Percentiles rank a stretch among this genome's conserved stretches.
Conservation (phyloP, 2,329 filamentous ascomycete species). For the Septoria linicola region DNA sequence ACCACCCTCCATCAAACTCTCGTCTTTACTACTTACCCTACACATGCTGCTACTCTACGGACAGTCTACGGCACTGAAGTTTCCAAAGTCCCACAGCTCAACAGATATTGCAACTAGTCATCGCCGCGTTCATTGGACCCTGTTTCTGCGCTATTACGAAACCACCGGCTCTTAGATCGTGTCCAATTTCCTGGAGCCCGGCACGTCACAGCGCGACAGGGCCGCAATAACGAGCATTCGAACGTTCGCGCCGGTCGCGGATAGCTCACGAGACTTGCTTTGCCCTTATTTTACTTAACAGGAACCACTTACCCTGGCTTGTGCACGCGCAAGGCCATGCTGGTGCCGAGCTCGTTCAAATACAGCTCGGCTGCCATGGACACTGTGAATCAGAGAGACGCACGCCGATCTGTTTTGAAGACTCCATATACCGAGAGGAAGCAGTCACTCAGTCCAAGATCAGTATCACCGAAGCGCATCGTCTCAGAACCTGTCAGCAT, state of each 20-base stretch:
- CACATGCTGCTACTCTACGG: neutral
- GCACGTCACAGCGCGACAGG: slow-evolving; percentile 1
- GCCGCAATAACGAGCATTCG: slow-evolving; percentile 1
- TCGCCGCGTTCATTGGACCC: slow-evolving; percentile 1
- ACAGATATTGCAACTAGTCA: neutral
- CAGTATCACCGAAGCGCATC: slow-evolving; percentile 29
- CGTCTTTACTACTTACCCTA: neutral
- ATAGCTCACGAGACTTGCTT: slow-evolving; percentile 17
- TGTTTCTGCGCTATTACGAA: slow-evolving; percentile 12
- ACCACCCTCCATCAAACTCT: neutral
- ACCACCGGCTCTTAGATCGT: slow-evolving; percentile 2
- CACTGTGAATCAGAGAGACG: slow-evolving; percentile 18
- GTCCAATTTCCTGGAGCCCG: slow-evolving; percentile 5
- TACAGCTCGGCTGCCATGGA: slow-evolving; percentile 40
- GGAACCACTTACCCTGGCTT: slow-evolving; percentile 17
- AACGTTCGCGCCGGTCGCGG: slow-evolving; percentile 13
- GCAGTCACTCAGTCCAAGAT: slow-evolving; percentile 12
- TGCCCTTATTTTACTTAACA: slow-evolving; percentile 16
- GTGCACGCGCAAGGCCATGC: slow-evolving; percentile 35
- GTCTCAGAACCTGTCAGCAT: slow-evolving; percentile 46
- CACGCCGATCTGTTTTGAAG: slow-evolving; percentile 13
- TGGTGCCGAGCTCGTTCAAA: slow-evolving; percentile 49
- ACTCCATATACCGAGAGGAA: slow-evolving; percentile 21
- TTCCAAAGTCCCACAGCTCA: neutral
- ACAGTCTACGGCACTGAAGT: neutral